Conservation (phyloP, 2,329 filamentous ascomycete genomes). For the Gaeumannomyces sp. region DNA sequence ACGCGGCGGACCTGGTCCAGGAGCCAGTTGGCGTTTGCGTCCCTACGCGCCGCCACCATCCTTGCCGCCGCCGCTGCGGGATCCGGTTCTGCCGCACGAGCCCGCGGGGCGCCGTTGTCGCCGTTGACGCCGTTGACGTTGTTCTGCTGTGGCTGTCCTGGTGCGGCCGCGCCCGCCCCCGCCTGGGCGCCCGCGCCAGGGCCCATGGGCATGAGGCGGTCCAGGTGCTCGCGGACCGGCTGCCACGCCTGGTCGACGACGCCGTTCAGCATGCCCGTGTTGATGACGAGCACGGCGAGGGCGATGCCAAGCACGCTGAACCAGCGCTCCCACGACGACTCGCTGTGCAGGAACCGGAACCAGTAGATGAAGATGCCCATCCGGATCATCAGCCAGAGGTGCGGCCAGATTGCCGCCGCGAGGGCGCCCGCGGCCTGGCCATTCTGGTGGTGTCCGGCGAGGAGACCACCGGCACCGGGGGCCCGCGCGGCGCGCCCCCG, state of each 20-base stretch:
- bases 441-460: conserved; percentile 25
- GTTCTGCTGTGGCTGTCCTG: neutral
- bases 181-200: conserved; percentile 14
- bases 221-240: conserved; percentile 52
- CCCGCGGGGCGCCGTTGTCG: conserved; percentile 7
- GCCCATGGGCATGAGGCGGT: conserved; percentile 50
- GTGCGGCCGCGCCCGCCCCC: conserved; percentile 2
- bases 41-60: conserved; percentile 41
- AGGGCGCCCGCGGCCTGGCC: conserved; percentile 34
- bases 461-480: conserved; percentile 6
- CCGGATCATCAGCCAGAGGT: conserved; percentile 55
- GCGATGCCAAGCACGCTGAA: conserved; percentile 48
- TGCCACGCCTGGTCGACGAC: conserved; percentile 48
- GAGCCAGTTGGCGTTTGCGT: conserved; percentile 42
- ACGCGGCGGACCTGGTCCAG: conserved; percentile 44
- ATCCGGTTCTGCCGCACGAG: conserved; percentile 25
- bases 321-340: conserved; percentile 54
- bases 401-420: conserved; percentile 44
- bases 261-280: conserved; percentile 53
- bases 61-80: conserved; percentile 49
- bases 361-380: conserved; percentile 58
- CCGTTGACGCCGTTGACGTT: conserved; percentile 7
- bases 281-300: conserved; percentile 49
- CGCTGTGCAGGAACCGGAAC: conserved; percentile 35
- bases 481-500: no score